Evolutionary conservation across 108 stramenopile genomes (phyloP).

Genomic region (Fragilaria radians): DNA sequence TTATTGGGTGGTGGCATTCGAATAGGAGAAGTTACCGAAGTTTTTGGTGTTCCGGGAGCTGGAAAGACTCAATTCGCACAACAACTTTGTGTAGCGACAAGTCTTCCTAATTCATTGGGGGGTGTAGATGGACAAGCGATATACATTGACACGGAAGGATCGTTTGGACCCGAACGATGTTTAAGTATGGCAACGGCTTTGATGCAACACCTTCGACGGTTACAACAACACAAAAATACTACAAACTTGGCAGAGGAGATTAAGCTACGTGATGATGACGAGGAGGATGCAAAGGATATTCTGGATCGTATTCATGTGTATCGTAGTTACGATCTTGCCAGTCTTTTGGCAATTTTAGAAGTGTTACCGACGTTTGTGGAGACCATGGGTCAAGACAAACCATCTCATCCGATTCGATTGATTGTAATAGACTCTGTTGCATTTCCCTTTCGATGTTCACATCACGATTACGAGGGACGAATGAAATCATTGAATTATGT

Average conservation of each 20-base stretch:
- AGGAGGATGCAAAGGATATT: conserved; percentile 51
- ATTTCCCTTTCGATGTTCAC: conserved; percentile 78
- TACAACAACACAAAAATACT: conserved; percentile 60
- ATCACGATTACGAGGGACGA: conserved; percentile 38
- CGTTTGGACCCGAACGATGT: conserved; percentile 77
- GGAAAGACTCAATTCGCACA: conserved; percentile 96
- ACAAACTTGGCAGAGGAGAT: conserved; percentile 46
- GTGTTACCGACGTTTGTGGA: conserved; percentile 40
- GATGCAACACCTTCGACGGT: conserved; percentile 44
- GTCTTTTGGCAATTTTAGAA: conserved; percentile 81
- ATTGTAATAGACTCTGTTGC: conserved; percentile 91
- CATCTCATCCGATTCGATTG: conserved; percentile 44
- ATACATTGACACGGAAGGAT: conserved; percentile 93
- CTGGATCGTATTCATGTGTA: conserved; percentile 85
- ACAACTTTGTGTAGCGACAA: conserved; percentile 87
- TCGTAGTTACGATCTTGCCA: conserved; percentile 81
- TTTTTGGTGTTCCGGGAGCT: conserved; percentile 84
- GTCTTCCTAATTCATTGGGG: conserved; percentile 71
- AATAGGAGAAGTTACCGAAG: conserved; percentile 81
- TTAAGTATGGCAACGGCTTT: conserved; percentile 66
- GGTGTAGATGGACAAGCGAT: conserved; percentile 83
- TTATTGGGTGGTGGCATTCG: conserved; percentile 85
- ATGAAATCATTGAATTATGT: conserved; percentile 56
- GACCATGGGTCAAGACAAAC: conserved; percentile 5
- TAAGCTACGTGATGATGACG: conserved; percentile 38